These are phyloP conservation scores for Phialophora macrospora DNA, from an alignment of 2,329 filamentous ascomycete species.

Conservation along the genomic window DNA sequence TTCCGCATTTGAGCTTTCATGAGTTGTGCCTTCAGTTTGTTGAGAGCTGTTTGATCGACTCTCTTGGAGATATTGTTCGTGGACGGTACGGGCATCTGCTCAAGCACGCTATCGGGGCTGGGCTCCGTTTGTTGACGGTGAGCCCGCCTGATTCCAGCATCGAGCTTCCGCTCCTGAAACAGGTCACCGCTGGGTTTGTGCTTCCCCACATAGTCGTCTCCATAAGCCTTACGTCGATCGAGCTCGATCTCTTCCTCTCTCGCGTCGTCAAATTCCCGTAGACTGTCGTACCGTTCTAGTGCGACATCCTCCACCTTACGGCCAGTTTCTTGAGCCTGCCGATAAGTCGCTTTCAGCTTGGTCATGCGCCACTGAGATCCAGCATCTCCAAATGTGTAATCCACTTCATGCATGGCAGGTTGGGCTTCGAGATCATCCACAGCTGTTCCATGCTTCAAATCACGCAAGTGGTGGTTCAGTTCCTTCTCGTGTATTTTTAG, in stretches of 20 bases:
- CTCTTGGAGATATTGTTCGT: conserved; percentile 33
- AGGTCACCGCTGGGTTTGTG: conserved; percentile 87
- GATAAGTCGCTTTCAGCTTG: conserved; percentile 84
- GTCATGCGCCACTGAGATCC: conserved; percentile 97
- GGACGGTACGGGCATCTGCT: conserved; percentile 43
- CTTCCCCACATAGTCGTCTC: conserved; percentile 80
- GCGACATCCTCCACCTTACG: conserved; percentile 81
- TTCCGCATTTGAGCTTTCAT: conserved; percentile 92
- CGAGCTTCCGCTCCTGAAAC: conserved; percentile 73
- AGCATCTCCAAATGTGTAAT: conserved; percentile 85
- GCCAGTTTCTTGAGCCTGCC: conserved; percentile 73
- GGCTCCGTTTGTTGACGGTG: conserved; percentile 36
- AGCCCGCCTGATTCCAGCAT: conserved; percentile 56
- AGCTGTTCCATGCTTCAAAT: conserved; percentile 60
- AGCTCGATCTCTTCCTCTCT: conserved; percentile 91
- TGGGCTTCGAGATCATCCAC: conserved; percentile 54
- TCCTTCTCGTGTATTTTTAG: conserved; percentile 79
- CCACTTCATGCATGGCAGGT: conserved; percentile 65
- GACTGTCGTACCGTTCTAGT: conserved; percentile 75
- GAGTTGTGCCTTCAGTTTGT: conserved; percentile 88
- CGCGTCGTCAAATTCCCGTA: conserved; percentile 88
- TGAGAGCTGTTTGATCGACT: conserved; percentile 70
- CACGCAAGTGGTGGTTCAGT: conserved; percentile 72
- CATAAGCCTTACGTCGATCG: conserved; percentile 80
- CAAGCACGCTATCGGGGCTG: conserved; percentile 44